Base-by-base conservation (phyloP, 352 stramenopile genomes). In the Globisporangium sylvaticum region DNA sequence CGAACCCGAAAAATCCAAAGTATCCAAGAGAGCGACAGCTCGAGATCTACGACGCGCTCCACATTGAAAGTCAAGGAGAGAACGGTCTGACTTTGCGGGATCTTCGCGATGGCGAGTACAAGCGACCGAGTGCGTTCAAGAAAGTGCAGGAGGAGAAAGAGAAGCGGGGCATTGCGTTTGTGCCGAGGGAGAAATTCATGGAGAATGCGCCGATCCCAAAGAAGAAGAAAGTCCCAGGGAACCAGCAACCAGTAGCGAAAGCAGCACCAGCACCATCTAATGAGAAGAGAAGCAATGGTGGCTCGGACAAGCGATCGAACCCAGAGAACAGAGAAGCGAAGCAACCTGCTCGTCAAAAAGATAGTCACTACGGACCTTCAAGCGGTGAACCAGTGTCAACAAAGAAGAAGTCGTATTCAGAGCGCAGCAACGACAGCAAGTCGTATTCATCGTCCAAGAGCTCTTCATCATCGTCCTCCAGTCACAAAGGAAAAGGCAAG, bases 21-120 rank as follows among this genome's bases (percentile, higher is more conserved):
- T 88, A 74, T 55, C 75, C 46, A 46, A 76, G 66, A 50, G 75
- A 87, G 18, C 77, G 67, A 54, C 80, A 89, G 66, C 75, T 89
- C 22, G 81, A 77, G 75, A 75, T 89, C 66, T 86, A 87, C 71
- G 77, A 86, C 52, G 80, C 80, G 37, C 67, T 89, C 31, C 69
- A 81, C 53, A 67, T 89, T n/a, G 75, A 86, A 12, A 62, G 59
- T 24, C 59, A 31, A 39, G 39, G 79, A 50, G 76, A 83, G 48
- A 78, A 69, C 60, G 57, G 60, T n/a, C 55, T 66, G 31, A 71
- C 72, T 34, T 65, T 66, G 60, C 66, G 71, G 4, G 77, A 87
- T 25, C 69, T 72, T 12, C 60, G 69, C 4, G 64, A 70, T 32
- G 58, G 70, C 44, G 62, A 60, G 52, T 84, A 73, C 71, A 89